Percentiles rank a stretch among this genome's conserved stretches.
phyloP scores from a whole-genome alignment of 768 basidiomycete species.

The Tubosaeta sp. region DNA sequence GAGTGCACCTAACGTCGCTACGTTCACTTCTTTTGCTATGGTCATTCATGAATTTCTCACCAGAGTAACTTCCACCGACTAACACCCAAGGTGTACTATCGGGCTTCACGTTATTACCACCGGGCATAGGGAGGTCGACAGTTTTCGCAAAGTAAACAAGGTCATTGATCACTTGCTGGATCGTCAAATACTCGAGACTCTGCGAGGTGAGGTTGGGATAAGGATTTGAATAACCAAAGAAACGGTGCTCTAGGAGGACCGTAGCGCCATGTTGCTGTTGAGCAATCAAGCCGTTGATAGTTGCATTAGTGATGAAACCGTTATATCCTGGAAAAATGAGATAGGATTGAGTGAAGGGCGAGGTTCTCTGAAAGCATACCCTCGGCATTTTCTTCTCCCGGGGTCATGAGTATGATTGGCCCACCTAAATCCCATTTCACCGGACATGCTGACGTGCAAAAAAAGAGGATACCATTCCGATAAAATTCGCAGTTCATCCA shows the following conservation, averaged over 20 bases:
- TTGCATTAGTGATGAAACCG: conserved; percentile 60
- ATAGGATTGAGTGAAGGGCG: neutral
- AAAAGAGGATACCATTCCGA: conserved; percentile 35
- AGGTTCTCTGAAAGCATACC: conserved; percentile 13
- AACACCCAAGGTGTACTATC: conserved; percentile 42
- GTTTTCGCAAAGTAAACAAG: conserved; percentile 66
- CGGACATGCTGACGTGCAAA: neutral
- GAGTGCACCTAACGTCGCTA: conserved; percentile 29
- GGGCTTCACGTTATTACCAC: conserved; percentile 56
- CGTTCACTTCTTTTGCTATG: neutral
- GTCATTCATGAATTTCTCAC: conserved; percentile 5
- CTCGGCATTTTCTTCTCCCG: conserved; percentile 59
- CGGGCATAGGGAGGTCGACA: conserved; percentile 62
- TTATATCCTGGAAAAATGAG: conserved; percentile 21
- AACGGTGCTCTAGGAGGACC: conserved; percentile 68
- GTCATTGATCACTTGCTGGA: conserved; percentile 74
- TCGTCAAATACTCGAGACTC: conserved; percentile 57
- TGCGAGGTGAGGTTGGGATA: conserved; percentile 52
- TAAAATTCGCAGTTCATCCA: conserved; percentile 71
- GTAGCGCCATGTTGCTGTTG: conserved; percentile 64
- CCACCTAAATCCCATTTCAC: conserved; percentile 10
- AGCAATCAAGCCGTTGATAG: conserved; percentile 61
- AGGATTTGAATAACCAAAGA: conserved; percentile 72
- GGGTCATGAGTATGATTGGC: conserved; percentile 39
- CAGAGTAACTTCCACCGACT: conserved; percentile 41